Base-by-base conservation (phyloP, 441 rosid genomes). In the Euphorbia celastroides region DNA sequence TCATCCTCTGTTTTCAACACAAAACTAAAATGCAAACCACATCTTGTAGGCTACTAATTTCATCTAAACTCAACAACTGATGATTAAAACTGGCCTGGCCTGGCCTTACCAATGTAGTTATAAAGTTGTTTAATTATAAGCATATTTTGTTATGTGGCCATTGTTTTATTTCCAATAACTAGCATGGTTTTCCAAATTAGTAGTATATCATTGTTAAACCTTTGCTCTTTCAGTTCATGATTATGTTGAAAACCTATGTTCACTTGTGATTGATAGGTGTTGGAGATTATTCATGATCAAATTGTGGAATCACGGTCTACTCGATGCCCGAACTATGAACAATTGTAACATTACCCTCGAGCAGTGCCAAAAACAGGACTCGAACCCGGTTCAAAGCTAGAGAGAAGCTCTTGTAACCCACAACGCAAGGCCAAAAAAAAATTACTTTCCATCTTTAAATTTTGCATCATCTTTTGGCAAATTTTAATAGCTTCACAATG, bases 301-400 rank as follows among this genome's bases (percentile, higher is more conserved):
- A 75, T 78, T 90, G 56, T 92, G 98, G 99, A 95, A 95, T 78
- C 99, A 90, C n/a, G 98, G 97, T 51, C 93, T 95, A n/a, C 97
- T 95, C 12, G 99, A 95, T 69, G 98, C 93, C 12, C 81, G 93
- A 59, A 85, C 83, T 31, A 87, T 92, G 93, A 95, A 92, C 85
- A 87, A 74, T 58, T 92, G 98, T 76, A 95, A 86, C 74, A 46
- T 72, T 68, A 69, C 74, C 66, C 89, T 92, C 16, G 90, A 88
- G 63, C 85, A 82, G 74, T 76, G 62, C 73, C 82, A 86, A 62
- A 82, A 64, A 64, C 82, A 75, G 75, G 82, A 78, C 36, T 57
- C 70, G 12, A 83, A 75, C 50, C 75, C 70, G 4, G 68, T 70
- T 77, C 75, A 72, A 74, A 71, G 70, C 64, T 79, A 73, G 75